These are phyloP conservation scores for Arthrobotrys musiformis DNA, from an alignment of 2,329 filamentous ascomycete species.

Conservation along the genomic window DNA sequence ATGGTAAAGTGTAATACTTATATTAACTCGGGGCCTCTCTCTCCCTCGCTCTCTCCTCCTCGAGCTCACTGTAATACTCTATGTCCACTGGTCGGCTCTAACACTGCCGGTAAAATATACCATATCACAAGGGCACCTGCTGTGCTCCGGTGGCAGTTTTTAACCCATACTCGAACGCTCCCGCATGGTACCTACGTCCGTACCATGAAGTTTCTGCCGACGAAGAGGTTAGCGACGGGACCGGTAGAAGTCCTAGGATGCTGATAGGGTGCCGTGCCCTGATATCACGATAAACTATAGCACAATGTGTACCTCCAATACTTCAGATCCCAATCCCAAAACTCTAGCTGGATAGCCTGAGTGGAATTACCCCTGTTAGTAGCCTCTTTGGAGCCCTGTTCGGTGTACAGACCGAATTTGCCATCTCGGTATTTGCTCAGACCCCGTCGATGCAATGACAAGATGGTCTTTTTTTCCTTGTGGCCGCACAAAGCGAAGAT, in stretches of 20 bases:
- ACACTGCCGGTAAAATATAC: conserved; percentile 30
- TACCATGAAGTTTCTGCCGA: conserved; percentile 30
- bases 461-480: neutral
- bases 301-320: conserved; percentile 11
- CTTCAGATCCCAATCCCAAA: too few relatives aligned
- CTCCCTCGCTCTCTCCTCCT: neutral
- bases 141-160: neutral
- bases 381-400: conserved; percentile 1
- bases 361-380: neutral
- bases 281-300: conserved; percentile 41
- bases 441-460: neutral
- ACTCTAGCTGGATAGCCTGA: conserved; percentile 13
- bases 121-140: conserved; percentile 7
- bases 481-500: neutral
- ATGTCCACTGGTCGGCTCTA: neutral
- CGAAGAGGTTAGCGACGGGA: conserved; percentile 21
- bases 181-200: too few relatives aligned
- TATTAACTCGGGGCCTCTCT: conserved; percentile 13
- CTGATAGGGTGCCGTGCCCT: conserved; percentile 39
- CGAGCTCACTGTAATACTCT: neutral
- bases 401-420: neutral
- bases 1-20: conserved; percentile 16
- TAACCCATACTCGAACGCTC: neutral
- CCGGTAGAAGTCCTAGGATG: conserved; percentile 23
- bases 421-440: conserved; percentile 22